Conservation (phyloP, 163 green algal species). For the Scenedesmus sp. region DNA sequence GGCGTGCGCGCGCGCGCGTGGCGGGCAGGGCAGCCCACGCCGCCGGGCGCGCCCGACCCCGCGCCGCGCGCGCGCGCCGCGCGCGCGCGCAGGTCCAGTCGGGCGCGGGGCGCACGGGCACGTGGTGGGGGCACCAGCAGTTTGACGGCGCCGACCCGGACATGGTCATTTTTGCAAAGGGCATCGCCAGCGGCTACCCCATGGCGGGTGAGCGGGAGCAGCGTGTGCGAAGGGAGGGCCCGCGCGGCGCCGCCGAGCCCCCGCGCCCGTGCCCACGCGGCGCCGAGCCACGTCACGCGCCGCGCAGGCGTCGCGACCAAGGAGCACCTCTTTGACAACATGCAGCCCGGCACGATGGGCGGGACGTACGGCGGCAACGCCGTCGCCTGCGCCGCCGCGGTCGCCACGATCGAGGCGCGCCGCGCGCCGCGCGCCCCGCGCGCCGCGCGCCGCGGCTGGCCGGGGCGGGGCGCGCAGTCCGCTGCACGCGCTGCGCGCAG, state of each 20-base stretch:
- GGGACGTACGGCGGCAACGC: conserved; percentile 86
- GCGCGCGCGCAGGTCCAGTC: conserved; percentile 72
- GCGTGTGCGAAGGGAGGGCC: too few relatives aligned
- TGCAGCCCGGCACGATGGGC: conserved; percentile 75
- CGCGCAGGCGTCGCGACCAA: conserved; percentile 68
- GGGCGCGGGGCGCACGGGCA: conserved; percentile 77
- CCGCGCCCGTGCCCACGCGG: too few relatives aligned
- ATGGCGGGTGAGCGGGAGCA: conserved; percentile 64
- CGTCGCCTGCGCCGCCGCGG: conserved; percentile 76
- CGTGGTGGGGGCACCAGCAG: conserved; percentile 86
- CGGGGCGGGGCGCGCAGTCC: too few relatives aligned
- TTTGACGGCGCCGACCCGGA: conserved; percentile 69
- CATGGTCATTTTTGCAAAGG: conserved; percentile 90
- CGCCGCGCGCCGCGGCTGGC: too few relatives aligned
- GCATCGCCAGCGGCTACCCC: conserved; percentile 86
- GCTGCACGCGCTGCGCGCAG: too few relatives aligned
- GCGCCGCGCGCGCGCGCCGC: too few relatives aligned
- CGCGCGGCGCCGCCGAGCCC: too few relatives aligned
- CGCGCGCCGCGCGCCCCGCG: too few relatives aligned
- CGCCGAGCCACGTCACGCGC: too few relatives aligned
- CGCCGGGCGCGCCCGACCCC: too few relatives aligned
- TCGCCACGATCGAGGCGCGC: conserved; percentile 76
- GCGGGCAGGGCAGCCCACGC: too few relatives aligned
- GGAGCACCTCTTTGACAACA: conserved; percentile 58
- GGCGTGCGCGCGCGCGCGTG: too few relatives aligned